phyloP scores from a whole-genome alignment of 305 asterid species.

The Rubia tinctorum region DNA sequence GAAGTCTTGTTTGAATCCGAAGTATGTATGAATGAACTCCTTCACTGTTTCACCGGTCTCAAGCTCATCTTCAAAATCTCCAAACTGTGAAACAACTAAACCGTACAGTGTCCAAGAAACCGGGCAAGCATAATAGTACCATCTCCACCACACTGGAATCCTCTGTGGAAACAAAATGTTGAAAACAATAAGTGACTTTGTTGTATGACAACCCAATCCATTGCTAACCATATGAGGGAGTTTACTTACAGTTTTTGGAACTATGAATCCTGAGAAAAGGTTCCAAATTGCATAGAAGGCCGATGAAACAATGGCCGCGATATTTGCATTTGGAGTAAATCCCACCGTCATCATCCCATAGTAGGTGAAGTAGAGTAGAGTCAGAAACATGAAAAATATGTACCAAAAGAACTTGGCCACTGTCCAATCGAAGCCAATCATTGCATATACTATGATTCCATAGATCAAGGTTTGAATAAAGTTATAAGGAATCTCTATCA shows the following conservation, averaged over 20 bases:
- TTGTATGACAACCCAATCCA: neutral
- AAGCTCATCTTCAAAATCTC: slow-evolving; percentile 15
- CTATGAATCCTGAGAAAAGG: slow-evolving; percentile 21
- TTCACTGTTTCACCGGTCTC: slow-evolving; percentile 22
- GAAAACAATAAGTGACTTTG: neutral
- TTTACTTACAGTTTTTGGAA: slow-evolving; percentile 18
- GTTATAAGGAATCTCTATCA: slow-evolving; percentile 18
- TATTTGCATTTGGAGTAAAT: slow-evolving; percentile 18
- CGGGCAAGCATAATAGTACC: slow-evolving; percentile 29
- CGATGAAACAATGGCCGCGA: slow-evolving; percentile 19
- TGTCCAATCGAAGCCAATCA: slow-evolving; percentile 24
- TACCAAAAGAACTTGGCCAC: slow-evolving; percentile 26
- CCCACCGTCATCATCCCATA: slow-evolving; percentile 26
- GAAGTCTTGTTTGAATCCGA: slow-evolving; percentile 42
- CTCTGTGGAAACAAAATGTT: slow-evolving; percentile 13
- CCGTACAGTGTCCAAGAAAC: slow-evolving; percentile 32
- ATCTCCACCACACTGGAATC: slow-evolving; percentile 36
- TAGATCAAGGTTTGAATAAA: slow-evolving; percentile 15
- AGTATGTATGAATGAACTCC: slow-evolving; percentile 36
- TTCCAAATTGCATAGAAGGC: slow-evolving; percentile 22
- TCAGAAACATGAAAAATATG: slow-evolving; percentile 22
- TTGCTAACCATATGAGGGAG: neutral
- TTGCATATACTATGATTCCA: slow-evolving; percentile 19
- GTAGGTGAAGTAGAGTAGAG: slow-evolving; percentile 20
- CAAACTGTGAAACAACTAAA: slow-evolving; percentile 28